These are phyloP conservation scores for Gossypium trilobum DNA, from an alignment of 441 rosid genomes.

Conservation along the genomic window DNA sequence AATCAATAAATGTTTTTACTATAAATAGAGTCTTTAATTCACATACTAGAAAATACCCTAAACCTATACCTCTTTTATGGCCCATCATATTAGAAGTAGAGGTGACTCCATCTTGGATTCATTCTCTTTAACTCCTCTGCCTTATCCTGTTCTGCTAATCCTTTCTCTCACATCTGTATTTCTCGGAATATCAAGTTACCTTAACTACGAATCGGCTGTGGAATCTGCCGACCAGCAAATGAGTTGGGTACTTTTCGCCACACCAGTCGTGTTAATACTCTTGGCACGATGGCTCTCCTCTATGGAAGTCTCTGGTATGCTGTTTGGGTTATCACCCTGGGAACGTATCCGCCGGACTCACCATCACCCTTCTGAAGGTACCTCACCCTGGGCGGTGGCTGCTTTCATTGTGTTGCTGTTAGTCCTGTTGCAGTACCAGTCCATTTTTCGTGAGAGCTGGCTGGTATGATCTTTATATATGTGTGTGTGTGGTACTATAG, in stretches of 20 bases:
- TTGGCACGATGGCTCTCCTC: constrained; percentile 61
- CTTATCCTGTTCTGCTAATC: constrained; percentile 69
- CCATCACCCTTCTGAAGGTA: constrained; percentile 44
- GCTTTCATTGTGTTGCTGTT: constrained; percentile 64
- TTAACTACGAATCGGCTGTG: constrained; percentile 46
- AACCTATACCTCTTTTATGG: constrained; percentile 22
- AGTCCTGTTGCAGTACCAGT: constrained; percentile 57
- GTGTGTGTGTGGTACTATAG: background rate
- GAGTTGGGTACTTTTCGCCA: constrained; percentile 49
- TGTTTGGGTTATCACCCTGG: constrained; percentile 39
- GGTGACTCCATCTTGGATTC: constrained; percentile 47
- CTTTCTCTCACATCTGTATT: constrained; percentile 44
- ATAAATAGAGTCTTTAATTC: constrained; percentile 18
- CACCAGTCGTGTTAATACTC: constrained; percentile 46
- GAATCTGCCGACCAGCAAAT: constrained; percentile 45
- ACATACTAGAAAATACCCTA: background rate
- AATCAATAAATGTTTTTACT: background rate
- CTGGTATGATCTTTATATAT: constrained; percentile 6
- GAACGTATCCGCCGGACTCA: constrained; percentile 33
- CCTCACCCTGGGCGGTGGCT: constrained; percentile 87
- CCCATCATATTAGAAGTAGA: constrained; percentile 30
- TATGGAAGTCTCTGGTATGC: constrained; percentile 42
- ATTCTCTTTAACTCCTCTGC: constrained; percentile 62
- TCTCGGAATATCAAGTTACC: constrained; percentile 53
- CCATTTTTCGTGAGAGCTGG: constrained; percentile 64